A percentile compares a stretch with the other conserved stretches of the same genome.
Evolutionary conservation across 2,329 filamentous ascomycete species (phyloP).

Genomic region (Shiraia bambusicola): DNA sequence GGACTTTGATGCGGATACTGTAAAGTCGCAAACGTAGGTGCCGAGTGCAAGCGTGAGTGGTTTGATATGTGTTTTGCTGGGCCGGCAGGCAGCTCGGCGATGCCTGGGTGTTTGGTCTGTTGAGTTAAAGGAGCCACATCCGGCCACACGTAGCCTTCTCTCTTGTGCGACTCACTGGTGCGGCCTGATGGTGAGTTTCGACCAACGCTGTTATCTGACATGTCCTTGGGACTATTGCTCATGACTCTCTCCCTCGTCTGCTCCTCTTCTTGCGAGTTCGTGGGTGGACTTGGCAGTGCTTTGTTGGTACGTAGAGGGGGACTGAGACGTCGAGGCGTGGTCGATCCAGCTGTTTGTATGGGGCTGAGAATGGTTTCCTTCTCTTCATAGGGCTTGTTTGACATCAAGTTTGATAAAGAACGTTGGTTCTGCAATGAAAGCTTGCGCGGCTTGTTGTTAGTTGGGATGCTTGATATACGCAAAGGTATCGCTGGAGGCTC

Average conservation of each 20-base stretch:
- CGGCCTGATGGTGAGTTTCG: constrained; percentile 5
- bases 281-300: constrained; percentile 32
- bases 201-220: constrained; percentile 1
- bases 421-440: constrained; percentile 30
- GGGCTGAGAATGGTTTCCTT: constrained; percentile 15
- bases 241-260: constrained; percentile 18
- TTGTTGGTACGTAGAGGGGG: constrained; percentile 36
- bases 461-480: constrained; percentile 38
- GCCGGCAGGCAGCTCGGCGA: constrained; percentile 21
- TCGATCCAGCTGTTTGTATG: constrained; percentile 6
- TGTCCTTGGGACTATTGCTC: constrained; percentile 3
- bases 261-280: constrained; percentile 16
- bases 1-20: constrained; percentile 7
- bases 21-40: constrained; percentile 18
- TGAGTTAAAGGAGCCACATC: neutral
- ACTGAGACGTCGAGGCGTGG: constrained; percentile 15
- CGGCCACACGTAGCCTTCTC: constrained; percentile 9
- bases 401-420: constrained; percentile 14
- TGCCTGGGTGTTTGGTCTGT: constrained; percentile 16
- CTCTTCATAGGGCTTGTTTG: constrained; percentile 9
- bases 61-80: constrained; percentile 2
- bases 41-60: constrained; percentile 44
- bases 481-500: constrained; percentile 36
- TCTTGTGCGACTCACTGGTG: constrained; percentile 15
- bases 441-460: constrained; percentile 36